Evolutionary conservation across 306 rosid species (phyloP), one percentile per base, ranked within the genome.

Genomic region (Citrullus mucosospermus): DNA sequence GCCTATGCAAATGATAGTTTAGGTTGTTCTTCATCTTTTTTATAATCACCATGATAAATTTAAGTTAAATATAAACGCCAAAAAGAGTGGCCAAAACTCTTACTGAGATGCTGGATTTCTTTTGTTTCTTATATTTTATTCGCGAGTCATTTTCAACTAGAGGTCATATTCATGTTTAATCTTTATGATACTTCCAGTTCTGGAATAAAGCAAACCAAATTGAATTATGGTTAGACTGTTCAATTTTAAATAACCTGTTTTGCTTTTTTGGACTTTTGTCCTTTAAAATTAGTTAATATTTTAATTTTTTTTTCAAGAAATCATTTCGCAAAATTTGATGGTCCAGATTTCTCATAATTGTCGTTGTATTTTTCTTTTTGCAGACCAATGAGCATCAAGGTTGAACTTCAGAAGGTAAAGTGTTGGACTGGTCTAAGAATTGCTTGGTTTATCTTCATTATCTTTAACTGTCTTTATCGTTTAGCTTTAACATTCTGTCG

Each of bases 391-490:
- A 78, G 30, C 60, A 16, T 53, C 20, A 60, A n/a, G 58, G 78
- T 66, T 78, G 83, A 66, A 54, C 79, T 82, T 60, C 82, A 53
- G 82, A 80, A 78, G 84, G 84, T 36, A 15, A 57, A 59, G 66
- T 15, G 17, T 77, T 71, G 6, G 53, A 81, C 68, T 78, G 51
- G 59, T 80, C 82, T 50, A 43, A 82, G 81, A 67, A 82, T 76
- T 62, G 56, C 50, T 14, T 41, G 17, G 41, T 57, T 6, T 79
- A 34, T 76, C 39, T 76, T 74, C 43, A 46, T 14, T 46, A 11
- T 17, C 32, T 46, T 80, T 28, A 46, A 22, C 16, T 7, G 34
- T 78, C 9, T 74, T 74, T 79, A 77, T 69, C 4, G 6, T 69
- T 69, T 69, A n/a, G 75, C 17, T 59, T 59, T 53, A 57, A 44